These are phyloP conservation scores for Tricholoma sp. DNA, from an alignment of 768 basidiomycete genomes.

Conservation along the genomic window DNA sequence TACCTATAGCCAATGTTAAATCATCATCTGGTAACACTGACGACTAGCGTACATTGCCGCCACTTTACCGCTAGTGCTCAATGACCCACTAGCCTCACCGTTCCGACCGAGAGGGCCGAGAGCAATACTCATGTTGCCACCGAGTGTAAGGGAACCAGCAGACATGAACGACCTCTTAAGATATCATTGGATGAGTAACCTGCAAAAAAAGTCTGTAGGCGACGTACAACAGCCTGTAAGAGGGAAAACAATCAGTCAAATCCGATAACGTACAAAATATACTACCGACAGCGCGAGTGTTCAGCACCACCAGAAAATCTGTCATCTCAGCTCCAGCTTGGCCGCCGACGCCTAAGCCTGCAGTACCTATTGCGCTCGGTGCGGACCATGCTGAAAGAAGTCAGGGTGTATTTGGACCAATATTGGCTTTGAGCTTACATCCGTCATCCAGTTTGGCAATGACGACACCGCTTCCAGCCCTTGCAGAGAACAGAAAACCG, in stretches of 20 bases:
- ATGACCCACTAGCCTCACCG: conserved; percentile 82
- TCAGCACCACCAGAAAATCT: conserved; percentile 86
- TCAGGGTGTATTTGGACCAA: neutral
- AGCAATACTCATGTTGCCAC: conserved; percentile 86
- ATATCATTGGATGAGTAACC: neutral
- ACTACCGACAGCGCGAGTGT: conserved; percentile 63
- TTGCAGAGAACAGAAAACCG: conserved; percentile 64
- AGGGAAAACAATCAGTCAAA: conserved; percentile 6
- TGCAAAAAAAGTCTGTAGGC: neutral
- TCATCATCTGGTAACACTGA: neutral
- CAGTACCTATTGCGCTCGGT: conserved; percentile 92
- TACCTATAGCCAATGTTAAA: conserved; percentile 46
- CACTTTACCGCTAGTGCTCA: conserved; percentile 81
- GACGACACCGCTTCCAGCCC: conserved; percentile 83
- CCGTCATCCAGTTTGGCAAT: conserved; percentile 82
- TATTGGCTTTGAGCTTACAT: conserved; percentile 44
- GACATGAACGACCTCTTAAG: conserved; percentile 84
- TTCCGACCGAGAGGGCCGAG: conserved; percentile 92
- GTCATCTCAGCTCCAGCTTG: conserved; percentile 85
- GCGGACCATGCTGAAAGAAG: conserved; percentile 74
- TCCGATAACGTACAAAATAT: conserved; percentile 3
- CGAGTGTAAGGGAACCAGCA: conserved; percentile 83
- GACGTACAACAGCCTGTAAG: conserved; percentile 57
- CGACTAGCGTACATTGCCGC: conserved; percentile 71
- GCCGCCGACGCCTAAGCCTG: conserved; percentile 83